Conservation (phyloP, 2,329 filamentous ascomycete genomes). For the Pochonia chlamydosporia region DNA sequence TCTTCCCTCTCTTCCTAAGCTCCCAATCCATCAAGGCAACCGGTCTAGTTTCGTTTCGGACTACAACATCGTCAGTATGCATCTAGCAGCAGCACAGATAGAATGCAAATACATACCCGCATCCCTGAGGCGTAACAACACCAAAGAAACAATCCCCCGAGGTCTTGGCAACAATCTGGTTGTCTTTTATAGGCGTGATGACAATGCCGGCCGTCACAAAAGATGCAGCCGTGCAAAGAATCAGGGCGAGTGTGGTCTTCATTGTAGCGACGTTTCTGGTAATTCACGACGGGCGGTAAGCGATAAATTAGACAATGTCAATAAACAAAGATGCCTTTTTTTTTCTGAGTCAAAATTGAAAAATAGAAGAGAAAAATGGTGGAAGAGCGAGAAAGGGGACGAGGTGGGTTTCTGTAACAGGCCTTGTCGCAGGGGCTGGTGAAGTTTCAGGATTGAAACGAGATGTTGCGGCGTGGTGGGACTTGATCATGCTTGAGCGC, state of each 20-base stretch:
- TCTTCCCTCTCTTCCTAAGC: no score
- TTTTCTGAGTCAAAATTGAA: no score
- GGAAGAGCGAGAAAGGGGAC: neutral
- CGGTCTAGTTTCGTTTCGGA: neutral
- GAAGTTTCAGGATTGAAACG: constrained; percentile 19
- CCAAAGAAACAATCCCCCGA: constrained; percentile 50
- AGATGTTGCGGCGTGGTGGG: constrained; percentile 2
- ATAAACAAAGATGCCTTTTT: constrained; percentile 1
- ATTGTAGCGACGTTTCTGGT: constrained; percentile 11
- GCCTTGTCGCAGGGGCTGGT: constrained; percentile 11
- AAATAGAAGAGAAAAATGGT: constrained; percentile 3
- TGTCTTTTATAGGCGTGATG: constrained; percentile 43
- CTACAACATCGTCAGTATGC: no score
- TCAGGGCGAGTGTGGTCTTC: constrained; percentile 22
- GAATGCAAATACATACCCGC: constrained; percentile 41
- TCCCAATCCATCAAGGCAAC: no score
- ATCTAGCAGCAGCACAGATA: no score
- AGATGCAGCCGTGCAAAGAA: constrained; percentile 38
- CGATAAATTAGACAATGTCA: neutral
- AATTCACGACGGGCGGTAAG: neutral
- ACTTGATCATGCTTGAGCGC: neutral
- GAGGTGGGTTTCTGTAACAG: constrained; percentile 5
- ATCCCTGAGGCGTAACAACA: constrained; percentile 49
- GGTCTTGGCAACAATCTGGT: constrained; percentile 45
- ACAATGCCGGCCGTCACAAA: constrained; percentile 48